Base-by-base conservation (phyloP, 805 yeast genomes). In the Candida jianshihensis region DNA sequence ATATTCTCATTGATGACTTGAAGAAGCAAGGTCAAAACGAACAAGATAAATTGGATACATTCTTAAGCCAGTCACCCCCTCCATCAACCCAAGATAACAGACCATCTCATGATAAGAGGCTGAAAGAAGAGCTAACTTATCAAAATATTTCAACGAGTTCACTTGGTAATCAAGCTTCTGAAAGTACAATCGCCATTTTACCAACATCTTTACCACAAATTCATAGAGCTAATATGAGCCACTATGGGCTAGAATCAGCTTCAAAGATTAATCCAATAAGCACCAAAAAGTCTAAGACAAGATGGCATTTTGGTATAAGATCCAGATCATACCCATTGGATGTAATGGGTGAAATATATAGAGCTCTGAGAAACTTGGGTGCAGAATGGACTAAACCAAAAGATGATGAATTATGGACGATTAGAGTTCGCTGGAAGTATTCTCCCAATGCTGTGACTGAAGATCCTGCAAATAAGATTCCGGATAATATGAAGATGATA, bases 221-320 rank as follows among this genome's bases (percentile, higher is more conserved):
- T 34, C 97, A 90, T 55, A 70, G 96, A 33, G 97, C 97, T 1
- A 85, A 75, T 54, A 92, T 90, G 97, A 70, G 78, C 47, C 82
- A 78, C 20, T 63, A 61, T 32, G 73, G 73, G 1, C 65, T 64
- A 29, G 71, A 78, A 35, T 61, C 73, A 0, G 64, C 65, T 5
- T 46, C 66, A 7, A 64, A 64, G 45, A 64, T 65, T 24, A 66
- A 69, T 29, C 79, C 85, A 9, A 66, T 78, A 16, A 70, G 80
- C 18, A 70, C 82, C 32, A 88, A 90, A 59, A 87, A 86, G 58
- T 83, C 90, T 42, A 90, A 88, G 61, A 86, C 96, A 6, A 78
- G 95, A 60, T 92, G 98, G 98, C 98, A 92, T 66, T 92, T 92
- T 56, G 98, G 98, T 46, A 92, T 92, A 42, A 71, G 98, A 56